These are phyloP conservation scores for Venturia asperata DNA, from an alignment of 2,329 filamentous ascomycete genomes.

Conservation along the genomic window DNA sequence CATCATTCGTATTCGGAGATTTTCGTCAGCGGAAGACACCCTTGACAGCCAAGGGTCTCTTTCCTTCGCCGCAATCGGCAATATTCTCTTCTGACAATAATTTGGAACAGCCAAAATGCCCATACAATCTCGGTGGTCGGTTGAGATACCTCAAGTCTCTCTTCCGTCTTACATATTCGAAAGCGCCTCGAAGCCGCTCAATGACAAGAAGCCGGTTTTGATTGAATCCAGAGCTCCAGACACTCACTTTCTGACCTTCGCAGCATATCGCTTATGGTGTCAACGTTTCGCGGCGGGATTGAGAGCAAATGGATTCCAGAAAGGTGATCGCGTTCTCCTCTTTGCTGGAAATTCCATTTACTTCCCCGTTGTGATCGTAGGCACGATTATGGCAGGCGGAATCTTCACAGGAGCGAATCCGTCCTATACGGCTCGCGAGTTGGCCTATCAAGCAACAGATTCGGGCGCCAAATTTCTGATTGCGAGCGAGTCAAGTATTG, in stretches of 20 bases:
- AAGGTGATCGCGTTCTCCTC: slow-evolving; percentile 64
- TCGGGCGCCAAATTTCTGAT: slow-evolving; percentile 62
- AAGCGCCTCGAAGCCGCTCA: slow-evolving; percentile 42
- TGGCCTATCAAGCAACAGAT: slow-evolving; percentile 69
- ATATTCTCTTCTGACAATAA: not conserved
- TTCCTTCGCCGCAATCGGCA: not conserved
- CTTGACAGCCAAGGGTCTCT: not conserved
- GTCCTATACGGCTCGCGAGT: slow-evolving; percentile 59
- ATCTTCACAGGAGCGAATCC: slow-evolving; percentile 73
- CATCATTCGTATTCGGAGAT: not conserved
- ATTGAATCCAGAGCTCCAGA: slow-evolving; percentile 62
- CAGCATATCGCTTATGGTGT: slow-evolving; percentile 60
- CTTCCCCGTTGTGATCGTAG: slow-evolving; percentile 64
- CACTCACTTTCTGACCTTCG: slow-evolving; percentile 57
- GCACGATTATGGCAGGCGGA: slow-evolving; percentile 68
- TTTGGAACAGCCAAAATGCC: slow-evolving; percentile 36
- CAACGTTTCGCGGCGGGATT: slow-evolving; percentile 67
- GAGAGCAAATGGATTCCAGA: slow-evolving; percentile 54
- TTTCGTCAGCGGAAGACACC: not conserved
- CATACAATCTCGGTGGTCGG: slow-evolving; percentile 44
- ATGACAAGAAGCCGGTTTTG: slow-evolving; percentile 41
- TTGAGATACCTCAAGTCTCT: slow-evolving; percentile 41
- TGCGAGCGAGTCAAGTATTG: slow-evolving; percentile 52
- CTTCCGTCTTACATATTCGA: slow-evolving; percentile 45
- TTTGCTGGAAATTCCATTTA: slow-evolving; percentile 69